Evolutionary conservation across 306 rosid species (phyloP), one percentile per base, ranked within the genome.

Genomic region (Gynostemma pentaphyllum): DNA sequence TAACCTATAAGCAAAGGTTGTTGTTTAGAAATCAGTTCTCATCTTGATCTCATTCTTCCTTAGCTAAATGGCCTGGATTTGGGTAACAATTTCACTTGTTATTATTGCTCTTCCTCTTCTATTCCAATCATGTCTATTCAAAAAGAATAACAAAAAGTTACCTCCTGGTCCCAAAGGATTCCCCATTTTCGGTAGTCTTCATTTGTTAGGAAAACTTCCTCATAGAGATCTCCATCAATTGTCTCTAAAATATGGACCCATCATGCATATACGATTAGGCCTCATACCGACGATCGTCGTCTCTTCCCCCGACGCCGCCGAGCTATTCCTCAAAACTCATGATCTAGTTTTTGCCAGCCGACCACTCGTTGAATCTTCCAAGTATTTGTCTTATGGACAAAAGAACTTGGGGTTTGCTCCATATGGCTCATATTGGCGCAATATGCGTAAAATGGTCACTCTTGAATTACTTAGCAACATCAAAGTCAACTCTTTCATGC

Each of bases 371-470:
- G 68, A 73, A 54, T 76, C 82, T 13, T 16, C 76, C n/a, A 78
- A 79, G 66, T 2, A 54, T 68, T 70, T 89, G 0, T 10, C 68
- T 23, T 88, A 78, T 64, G 87, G 39, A 2, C 88, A 84, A 8
- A 75, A 66, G 48, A 44, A n/a, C 70, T 3, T 90, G 15, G 29
- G 28, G 29, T 84, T 80, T 6, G 59, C 68, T 15, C 37, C 47
- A 16, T 87, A 84, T 9, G 90, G 95, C 10, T 22, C 86, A 14
- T 86, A 89, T 32, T 87, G 97, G 97, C 88, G 90, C 24, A 74
- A 81, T 71, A 59, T 78, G 45, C 80, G 95, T 0, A 84, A 84
- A 68, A 79, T 87, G 83, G 82, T 86, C 81, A 82, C 82, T 1
- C 71, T 79, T 4, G 82, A 90, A 45, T 48, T 87, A 9, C 79